phyloP scores from a whole-genome alignment of 805 yeast species.

The Wickerhamomyces alni region DNA sequence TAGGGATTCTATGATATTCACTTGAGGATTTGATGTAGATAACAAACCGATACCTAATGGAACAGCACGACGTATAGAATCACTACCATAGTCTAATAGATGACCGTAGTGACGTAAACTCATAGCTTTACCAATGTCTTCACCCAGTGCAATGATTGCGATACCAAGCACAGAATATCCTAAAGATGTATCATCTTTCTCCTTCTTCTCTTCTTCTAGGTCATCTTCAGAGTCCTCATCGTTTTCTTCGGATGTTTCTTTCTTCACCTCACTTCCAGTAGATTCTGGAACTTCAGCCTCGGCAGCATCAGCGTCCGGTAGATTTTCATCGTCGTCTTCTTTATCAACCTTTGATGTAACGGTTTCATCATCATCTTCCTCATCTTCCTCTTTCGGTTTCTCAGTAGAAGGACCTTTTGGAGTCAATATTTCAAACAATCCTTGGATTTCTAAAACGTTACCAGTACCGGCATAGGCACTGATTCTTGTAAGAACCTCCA shows the following conservation, averaged over 20 bases:
- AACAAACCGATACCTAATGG: constrained; percentile 98
- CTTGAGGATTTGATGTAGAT: constrained; percentile 89
- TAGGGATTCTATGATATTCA: constrained; percentile 93
- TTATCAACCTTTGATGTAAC: constrained; percentile 16
- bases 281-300: constrained; percentile 11
- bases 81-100: constrained; percentile 95
- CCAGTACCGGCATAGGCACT: constrained; percentile 98
- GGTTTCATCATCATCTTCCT: constrained; percentile 35
- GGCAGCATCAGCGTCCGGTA: constrained; percentile 19
- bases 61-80: constrained; percentile 85
- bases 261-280: constrained; percentile 6
- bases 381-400: constrained; percentile 43
- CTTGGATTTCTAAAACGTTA: constrained; percentile 90
- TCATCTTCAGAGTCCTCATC: constrained; percentile 24
- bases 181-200: constrained; percentile 30
- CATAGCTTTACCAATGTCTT: constrained; percentile 97
- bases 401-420: constrained; percentile 56
- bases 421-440: constrained; percentile 82
- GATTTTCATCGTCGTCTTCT: constrained; percentile 23
- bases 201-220: constrained; percentile 26
- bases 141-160: constrained; percentile 95
- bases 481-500: constrained; percentile 83
- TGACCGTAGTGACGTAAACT: constrained; percentile 94
- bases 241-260: constrained; percentile 22
- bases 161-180: constrained; percentile 93